Base-by-base conservation (phyloP, 768 basidiomycete genomes). In the Kwoniella sp. region DNA sequence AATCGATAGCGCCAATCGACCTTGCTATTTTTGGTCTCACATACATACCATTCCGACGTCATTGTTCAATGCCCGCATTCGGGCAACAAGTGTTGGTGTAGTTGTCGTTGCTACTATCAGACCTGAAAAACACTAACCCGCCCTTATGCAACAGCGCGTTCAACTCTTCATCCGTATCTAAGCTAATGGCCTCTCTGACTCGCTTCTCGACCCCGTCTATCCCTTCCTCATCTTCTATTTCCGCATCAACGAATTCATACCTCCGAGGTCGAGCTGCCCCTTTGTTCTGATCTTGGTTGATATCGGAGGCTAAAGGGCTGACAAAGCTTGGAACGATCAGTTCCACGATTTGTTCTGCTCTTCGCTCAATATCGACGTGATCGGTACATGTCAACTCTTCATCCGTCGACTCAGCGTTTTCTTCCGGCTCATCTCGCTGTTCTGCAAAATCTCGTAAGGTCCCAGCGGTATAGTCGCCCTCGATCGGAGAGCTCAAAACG, bases 181-280 rank as follows among this genome's bases (percentile, higher is more conserved):
- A 15, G 17, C 40, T 46, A 24, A 37, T 40, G 9, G 26, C 15
- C 12, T 25, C 37, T 17, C 22, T 40, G 36, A 44, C 12, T n/a
- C 12, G 30, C 13, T 10, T 17, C 37, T 17, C 36, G 21, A 58
- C 29, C 57, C 2, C 56, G 21, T 25, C 46, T 2, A 29, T 17
- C 5, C 47, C 26, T 17, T 12, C 49, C 8, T 50, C 21, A 1
- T 13, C 26, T 10, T 22, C 44, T 19, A 57, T 5, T 33, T 50
- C 57, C 2, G 57, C 57, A 10, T 46, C 27, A 1, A 58, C n/a
- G n/a, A 58, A 58, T n/a, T 25, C 29, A 29, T 48, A 58, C 19
- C 7, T 7, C 9, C 15, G 10, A 10, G 40, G 17, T 19, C 40
- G 8, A 15, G 17, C 17, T 4, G 17, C 3, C 8, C 40, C 40